Evolutionary conservation across 805 yeast genomes (phyloP).

Genomic region (Wickerhamiella shivajii): DNA sequence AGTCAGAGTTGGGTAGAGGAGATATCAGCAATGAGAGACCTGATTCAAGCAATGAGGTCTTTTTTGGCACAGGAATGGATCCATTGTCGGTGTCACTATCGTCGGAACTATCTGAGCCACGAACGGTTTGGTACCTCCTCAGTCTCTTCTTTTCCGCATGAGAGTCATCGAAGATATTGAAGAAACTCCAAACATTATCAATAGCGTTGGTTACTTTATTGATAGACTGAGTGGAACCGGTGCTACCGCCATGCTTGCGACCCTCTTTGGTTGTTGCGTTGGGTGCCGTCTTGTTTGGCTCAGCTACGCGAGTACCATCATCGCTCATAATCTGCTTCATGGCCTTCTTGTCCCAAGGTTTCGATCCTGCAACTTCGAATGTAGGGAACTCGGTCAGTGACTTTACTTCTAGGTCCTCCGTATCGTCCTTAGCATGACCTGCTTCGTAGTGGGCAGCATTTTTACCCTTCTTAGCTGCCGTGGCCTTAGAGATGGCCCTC

Average conservation of each 20-base stretch:
- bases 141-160: conserved; percentile 18
- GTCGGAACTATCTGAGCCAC: conserved; percentile 3
- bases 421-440: background rate
- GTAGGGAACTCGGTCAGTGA: conserved; percentile 1
- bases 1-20: conserved; percentile 59
- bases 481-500: conserved; percentile 48
- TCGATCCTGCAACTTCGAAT: background rate
- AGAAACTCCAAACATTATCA: conserved; percentile 14
- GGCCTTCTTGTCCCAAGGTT: no score
- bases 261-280: background rate
- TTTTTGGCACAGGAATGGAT: conserved; percentile 20
- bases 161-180: conserved; percentile 22
- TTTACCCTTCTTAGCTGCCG: conserved; percentile 22
- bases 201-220: conserved; percentile 4
- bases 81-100: conserved; percentile 11
- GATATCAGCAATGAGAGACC: conserved; percentile 68
- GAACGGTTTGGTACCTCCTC: conserved; percentile 3
- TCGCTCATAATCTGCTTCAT: no score
- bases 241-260: conserved; percentile 4
- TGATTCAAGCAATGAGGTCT: conserved; percentile 62
- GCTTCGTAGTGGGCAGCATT: conserved; percentile 9
- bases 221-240: conserved; percentile 4
- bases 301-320: background rate
- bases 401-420: conserved; percentile 2
- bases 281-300: background rate